These are phyloP conservation scores for Globisporangium paroecandrum DNA, from an alignment of 352 stramenopile genomes.

Conservation along the genomic window DNA sequence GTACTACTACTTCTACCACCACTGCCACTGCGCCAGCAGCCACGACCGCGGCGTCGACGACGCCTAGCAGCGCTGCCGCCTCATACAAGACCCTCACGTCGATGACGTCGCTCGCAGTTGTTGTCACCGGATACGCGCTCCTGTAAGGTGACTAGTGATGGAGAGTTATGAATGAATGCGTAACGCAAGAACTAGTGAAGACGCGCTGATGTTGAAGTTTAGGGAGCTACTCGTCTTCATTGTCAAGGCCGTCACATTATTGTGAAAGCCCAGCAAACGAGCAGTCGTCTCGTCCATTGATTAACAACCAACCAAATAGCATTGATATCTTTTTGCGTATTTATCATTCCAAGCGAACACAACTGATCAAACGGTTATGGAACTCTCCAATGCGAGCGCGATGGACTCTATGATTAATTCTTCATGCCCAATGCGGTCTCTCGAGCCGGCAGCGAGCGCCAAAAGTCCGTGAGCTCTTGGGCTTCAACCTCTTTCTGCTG, in stretches of 20 bases:
- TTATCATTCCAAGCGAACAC: background rate
- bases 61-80: background rate
- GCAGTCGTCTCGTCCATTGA: background rate
- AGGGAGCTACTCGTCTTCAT: background rate
- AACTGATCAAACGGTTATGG: background rate
- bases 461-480: background rate
- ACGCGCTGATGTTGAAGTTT: background rate
- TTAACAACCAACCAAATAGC: background rate
- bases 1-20: background rate
- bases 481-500: background rate
- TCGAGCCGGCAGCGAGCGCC: conserved; percentile 2
- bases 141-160: background rate
- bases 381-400: background rate
- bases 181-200: background rate
- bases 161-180: background rate
- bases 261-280: background rate
- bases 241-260: background rate
- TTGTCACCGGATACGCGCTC: conserved; percentile 1
- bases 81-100: conserved; percentile 4
- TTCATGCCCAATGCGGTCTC: background rate
- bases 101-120: background rate
- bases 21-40: background rate
- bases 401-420: background rate
- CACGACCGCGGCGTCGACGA: background rate
- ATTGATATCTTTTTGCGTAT: background rate